Base-by-base conservation (phyloP, 257 asterid genomes). In the Plectranthus barbatus region DNA sequence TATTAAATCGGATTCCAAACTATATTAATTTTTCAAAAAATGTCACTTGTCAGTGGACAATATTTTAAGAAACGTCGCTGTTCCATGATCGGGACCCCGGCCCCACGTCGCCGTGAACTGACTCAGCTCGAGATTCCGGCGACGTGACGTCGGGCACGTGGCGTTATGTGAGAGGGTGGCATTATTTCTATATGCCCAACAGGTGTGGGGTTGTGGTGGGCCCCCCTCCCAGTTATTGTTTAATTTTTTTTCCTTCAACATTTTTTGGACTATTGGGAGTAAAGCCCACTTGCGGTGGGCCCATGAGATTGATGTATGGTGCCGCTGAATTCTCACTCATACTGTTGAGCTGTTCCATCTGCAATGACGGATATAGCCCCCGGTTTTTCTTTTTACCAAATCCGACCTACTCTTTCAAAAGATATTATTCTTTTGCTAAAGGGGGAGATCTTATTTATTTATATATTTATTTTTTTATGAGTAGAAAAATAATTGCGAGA, bases 31-130 rank as follows among this genome's bases (percentile, higher is more conserved):
- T 67, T 74, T 7, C n/a, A n/a, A 18, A 55, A 76, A 56, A 64
- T 57, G 88, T 85, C 86, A 80, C 76, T 77, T 78, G 79, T 81
- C 83, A 79, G 73, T 77, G 80, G 75, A 21, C 72, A 66, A 49
- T 80, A 63, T 64, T 81, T 72, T 51, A 75, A 74, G 66, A 46
- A 13, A 76, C 70, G 84, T 88, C 85, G 45, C 70, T 60, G 63
- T 77, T 79, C 72, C 66, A 77, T 75, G 75, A 84, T 74, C 72
- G 86, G 78, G 90, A 48, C 85, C 80, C 5, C 64, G 87, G 52
- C 79, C 75, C 90, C 76, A 73, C 17, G 0, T 45, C 10, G 62
- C 80, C 77, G 74, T 9, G 50, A 5, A 48, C 60, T 76, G 79
- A 74, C 60, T 74, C 76, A 66, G 59, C 76, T 13, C 54, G 42